These are phyloP conservation scores for Monosporozyma yasuniensis DNA, from an alignment of 805 yeast species.

Conservation along the genomic window DNA sequence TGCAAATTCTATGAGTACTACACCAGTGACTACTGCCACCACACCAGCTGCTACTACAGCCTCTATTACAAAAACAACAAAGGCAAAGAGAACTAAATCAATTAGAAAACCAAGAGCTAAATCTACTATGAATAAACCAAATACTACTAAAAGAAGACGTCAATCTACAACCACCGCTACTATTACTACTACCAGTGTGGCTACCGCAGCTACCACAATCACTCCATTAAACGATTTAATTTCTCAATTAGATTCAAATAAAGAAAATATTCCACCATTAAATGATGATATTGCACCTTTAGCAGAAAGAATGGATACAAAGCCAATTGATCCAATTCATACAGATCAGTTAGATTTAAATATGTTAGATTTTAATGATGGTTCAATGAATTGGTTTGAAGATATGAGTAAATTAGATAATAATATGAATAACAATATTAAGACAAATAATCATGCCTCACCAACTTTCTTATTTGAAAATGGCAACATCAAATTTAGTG, in stretches of 20 bases:
- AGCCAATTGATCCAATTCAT: conserved; percentile 1
- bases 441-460: neutral
- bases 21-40: neutral
- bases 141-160: neutral
- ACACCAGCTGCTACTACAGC: conserved; percentile 3
- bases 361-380: conserved; percentile 14
- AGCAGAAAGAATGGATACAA: conserved; percentile 2
- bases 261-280: conserved; percentile 3
- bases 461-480: neutral
- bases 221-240: neutral
- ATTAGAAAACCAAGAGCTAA: conserved; percentile 1
- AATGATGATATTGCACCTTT: conserved; percentile 28
- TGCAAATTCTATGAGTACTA: conserved; percentile 1
- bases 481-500: conserved; percentile 1
- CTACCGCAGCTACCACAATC: neutral
- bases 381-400: conserved; percentile 21
- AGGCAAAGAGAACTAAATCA: conserved; percentile 1
- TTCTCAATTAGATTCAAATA: neutral
- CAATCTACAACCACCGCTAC: neutral
- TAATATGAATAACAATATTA: neutral
- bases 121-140: neutral
- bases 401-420: conserved; percentile 10
- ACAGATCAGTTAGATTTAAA: conserved; percentile 11
- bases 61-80: neutral
- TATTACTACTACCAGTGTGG: neutral